Evolutionary conservation across 2,329 filamentous ascomycete species (phyloP).

Genomic region (Fusarium guadeloupense): DNA sequence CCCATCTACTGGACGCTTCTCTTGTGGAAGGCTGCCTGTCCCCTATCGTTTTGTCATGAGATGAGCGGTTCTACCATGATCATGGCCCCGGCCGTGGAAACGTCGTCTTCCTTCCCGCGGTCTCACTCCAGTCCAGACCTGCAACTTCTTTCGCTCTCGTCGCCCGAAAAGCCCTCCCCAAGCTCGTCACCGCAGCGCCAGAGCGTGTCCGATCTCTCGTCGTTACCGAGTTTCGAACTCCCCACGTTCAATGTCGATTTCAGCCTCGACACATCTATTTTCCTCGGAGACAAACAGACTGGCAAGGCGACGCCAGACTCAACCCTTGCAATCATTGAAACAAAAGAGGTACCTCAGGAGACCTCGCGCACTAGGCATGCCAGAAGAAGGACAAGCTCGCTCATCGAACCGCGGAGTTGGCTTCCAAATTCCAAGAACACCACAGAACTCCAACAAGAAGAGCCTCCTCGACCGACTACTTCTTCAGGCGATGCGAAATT

Average conservation of each 20-base stretch:
- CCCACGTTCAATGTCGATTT: constrained; percentile 62
- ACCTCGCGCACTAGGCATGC: constrained; percentile 28
- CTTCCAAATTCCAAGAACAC: constrained; percentile 57
- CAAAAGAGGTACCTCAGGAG: constrained; percentile 35
- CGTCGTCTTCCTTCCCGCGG: constrained; percentile 45
- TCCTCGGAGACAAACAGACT: constrained; percentile 44
- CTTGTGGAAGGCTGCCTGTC: constrained; percentile 31
- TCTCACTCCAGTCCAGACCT: constrained; percentile 50
- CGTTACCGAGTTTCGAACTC: constrained; percentile 55
- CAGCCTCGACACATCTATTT: constrained; percentile 59
- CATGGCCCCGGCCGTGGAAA: constrained; percentile 52
- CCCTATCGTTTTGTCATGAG: constrained; percentile 44
- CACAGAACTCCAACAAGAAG: constrained; percentile 37
- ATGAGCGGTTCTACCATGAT: constrained; percentile 50
- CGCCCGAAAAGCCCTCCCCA: constrained; percentile 39
- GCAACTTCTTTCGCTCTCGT: constrained; percentile 40
- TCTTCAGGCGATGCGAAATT: constrained; percentile 38
- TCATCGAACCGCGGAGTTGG: constrained; percentile 63
- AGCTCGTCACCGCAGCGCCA: constrained; percentile 33
- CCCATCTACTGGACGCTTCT: constrained; percentile 26
- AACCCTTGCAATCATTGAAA: constrained; percentile 32
- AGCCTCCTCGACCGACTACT: constrained; percentile 41
- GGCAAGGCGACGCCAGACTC: constrained; percentile 25
- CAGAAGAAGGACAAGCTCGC: constrained; percentile 55
- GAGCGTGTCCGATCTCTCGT: constrained; percentile 25